These are phyloP conservation scores for Juglanconis oblonga DNA, from an alignment of 2,329 filamentous ascomycete genomes.

Conservation along the genomic window DNA sequence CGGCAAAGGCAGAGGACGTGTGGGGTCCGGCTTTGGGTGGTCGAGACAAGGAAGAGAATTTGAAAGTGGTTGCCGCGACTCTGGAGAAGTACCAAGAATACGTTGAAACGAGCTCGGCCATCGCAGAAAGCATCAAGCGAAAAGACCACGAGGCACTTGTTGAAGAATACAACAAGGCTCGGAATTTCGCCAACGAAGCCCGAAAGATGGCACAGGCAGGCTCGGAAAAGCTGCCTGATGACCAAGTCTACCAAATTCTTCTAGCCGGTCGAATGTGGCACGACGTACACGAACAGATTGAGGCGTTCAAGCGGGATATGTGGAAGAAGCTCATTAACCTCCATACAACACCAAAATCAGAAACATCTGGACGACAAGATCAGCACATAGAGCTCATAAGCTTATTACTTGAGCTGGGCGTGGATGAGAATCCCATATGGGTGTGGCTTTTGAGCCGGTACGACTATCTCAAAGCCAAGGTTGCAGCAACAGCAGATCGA, in stretches of 20 bases:
- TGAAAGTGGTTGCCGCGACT: conserved; percentile 73
- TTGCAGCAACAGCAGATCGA: conserved; percentile 76
- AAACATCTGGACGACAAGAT: conserved; percentile 62
- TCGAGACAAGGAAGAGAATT: conserved; percentile 81
- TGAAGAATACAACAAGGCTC: conserved; percentile 82
- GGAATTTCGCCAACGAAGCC: conserved; percentile 76
- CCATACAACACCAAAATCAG: conserved; percentile 53
- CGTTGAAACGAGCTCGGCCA: conserved; percentile 73
- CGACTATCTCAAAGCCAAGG: conserved; percentile 84
- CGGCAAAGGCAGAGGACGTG: conserved; percentile 91
- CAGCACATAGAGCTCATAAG: conserved; percentile 88
- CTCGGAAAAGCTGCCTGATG: conserved; percentile 62
- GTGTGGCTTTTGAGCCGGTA: conserved; percentile 90
- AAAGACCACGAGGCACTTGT: conserved; percentile 87
- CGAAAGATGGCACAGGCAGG: conserved; percentile 61
- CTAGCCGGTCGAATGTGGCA: conserved; percentile 93
- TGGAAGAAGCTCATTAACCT: conserved; percentile 77
- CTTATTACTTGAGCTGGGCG: conserved; percentile 86
- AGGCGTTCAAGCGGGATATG: conserved; percentile 81
- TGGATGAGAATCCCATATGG: conserved; percentile 95
- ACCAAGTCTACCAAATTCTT: conserved; percentile 81
- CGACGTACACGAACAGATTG: conserved; percentile 84
- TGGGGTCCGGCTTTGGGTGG: conserved; percentile 94
- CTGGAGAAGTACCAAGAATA: conserved; percentile 78
- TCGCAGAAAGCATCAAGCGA: conserved; percentile 83